phyloP scores from a whole-genome alignment of 306 rosid species.

The Luffa acutangula region DNA sequence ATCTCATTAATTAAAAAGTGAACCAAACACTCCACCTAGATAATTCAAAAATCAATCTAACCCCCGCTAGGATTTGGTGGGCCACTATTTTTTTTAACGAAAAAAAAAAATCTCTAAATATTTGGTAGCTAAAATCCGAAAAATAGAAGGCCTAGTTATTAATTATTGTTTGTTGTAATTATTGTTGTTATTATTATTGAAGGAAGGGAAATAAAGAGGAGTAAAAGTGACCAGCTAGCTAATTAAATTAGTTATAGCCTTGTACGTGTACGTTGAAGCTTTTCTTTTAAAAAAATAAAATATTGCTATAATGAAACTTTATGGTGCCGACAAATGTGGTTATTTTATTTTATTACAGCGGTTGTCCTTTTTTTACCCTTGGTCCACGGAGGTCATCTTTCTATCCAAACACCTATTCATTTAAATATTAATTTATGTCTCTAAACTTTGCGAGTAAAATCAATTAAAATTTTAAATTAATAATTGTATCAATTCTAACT shows the following conservation, averaged over 20 bases:
- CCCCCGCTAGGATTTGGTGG: background rate
- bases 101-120: background rate
- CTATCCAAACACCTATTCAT: too few relatives aligned
- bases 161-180: background rate
- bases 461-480: too few relatives aligned
- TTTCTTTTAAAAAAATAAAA: too few relatives aligned
- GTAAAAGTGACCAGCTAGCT: background rate
- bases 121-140: background rate
- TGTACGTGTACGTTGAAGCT: background rate
- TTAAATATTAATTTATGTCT: too few relatives aligned
- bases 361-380: too few relatives aligned
- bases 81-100: background rate
- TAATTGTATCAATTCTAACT: too few relatives aligned
- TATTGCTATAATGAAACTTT: background rate
- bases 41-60: background rate
- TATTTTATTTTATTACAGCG: background rate
- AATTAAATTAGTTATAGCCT: background rate
- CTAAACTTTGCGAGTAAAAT: too few relatives aligned
- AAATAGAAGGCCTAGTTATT: background rate
- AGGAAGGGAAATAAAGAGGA: background rate
- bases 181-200: background rate
- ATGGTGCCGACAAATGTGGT: constrained; percentile 2
- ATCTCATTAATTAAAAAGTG: background rate
- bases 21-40: background rate
- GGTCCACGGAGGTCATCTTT: too few relatives aligned